Evolutionary conservation across 768 basidiomycete genomes (phyloP), one percentile per base, ranked within the genome.

Genomic region (Lactarius trivialis): DNA sequence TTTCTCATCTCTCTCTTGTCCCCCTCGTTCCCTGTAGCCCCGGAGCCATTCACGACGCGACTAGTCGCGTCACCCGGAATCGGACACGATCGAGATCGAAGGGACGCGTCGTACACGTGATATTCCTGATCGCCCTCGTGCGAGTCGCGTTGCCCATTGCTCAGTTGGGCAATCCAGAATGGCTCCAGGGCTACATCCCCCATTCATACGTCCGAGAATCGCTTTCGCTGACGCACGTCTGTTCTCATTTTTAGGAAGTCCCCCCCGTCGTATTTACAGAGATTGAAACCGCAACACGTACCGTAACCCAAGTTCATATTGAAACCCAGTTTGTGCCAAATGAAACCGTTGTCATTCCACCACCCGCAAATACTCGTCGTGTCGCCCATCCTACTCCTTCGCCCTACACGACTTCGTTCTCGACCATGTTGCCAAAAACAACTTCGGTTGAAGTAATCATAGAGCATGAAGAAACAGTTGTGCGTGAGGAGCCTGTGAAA

Each of bases 291-390:
- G 66, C 77, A 71, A 70, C 72, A 63, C 77, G 83, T 73, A 85
- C 85, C 58, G 75, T 85, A 73, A 76, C 74, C 15, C 71, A 76
- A 72, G 75, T 74, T 45, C 71, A 73, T 52, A 73, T 72, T 56
- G 68, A 75, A 67, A 74, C 73, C 55, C 65, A 70, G 52, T 68
- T 70, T 12, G 57, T 69, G 55, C 70, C 71, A 21, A 70, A 71
- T 33, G 65, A 69, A 58, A 84, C 85, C 65, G 81, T 87, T 69
- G 83, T 82, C 56, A 81, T 87, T 65, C 88, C 88, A 51, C 82
- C 88, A 30, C 89, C 90, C 65, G 85, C 89, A 70, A 88, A 83
- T 71, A 91, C 89, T 55, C 88, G 89, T 65, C 80, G 82, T 68
- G 90, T 85, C 62, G 83, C 87, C 32, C 80, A 81, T 68, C 89